These are phyloP conservation scores for Metschnikowia baotianmanensis DNA, from an alignment of 805 yeast species.

Conservation along the genomic window DNA sequence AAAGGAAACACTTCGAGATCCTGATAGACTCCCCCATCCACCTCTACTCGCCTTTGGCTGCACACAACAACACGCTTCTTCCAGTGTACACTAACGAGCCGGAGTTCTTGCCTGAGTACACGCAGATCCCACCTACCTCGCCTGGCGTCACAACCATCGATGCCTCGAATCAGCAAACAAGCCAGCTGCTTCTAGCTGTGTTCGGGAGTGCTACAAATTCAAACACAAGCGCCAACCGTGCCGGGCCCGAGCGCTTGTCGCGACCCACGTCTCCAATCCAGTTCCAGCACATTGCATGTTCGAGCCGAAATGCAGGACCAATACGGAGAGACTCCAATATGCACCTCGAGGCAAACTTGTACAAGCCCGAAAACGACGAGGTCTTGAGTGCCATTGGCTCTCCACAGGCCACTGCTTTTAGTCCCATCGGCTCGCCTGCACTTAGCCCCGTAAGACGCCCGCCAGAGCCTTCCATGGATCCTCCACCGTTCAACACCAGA, in stretches of 20 bases:
- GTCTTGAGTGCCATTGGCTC: slow-evolving; percentile 15
- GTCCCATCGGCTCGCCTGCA: slow-evolving; percentile 15
- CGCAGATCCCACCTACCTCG: slow-evolving; percentile 49
- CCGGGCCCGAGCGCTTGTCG: not conserved
- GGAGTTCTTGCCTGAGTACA: slow-evolving; percentile 25
- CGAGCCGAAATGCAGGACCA: slow-evolving; percentile 30
- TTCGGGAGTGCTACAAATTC: slow-evolving; percentile 5
- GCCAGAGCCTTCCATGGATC: slow-evolving; percentile 14
- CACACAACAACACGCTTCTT: slow-evolving; percentile 73
- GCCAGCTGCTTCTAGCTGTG: slow-evolving; percentile 7
- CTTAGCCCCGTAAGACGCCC: slow-evolving; percentile 10
- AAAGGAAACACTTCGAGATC: slow-evolving; percentile 89
- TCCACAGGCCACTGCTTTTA: slow-evolving; percentile 19
- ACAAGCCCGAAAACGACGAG: slow-evolving; percentile 50
- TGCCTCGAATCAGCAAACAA: slow-evolving; percentile 10
- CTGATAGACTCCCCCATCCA: slow-evolving; percentile 94
- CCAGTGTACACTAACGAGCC: slow-evolving; percentile 59
- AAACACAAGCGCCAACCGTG: no score
- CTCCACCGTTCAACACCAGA: slow-evolving; percentile 16
- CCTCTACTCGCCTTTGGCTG: slow-evolving; percentile 70
- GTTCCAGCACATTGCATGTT: slow-evolving; percentile 30
- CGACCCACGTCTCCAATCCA: slow-evolving; percentile 12
- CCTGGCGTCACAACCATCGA: slow-evolving; percentile 54
- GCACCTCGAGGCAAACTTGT: slow-evolving; percentile 47
- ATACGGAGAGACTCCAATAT: slow-evolving; percentile 36